Evolutionary conservation across 306 rosid species (phyloP).

Genomic region (Mimosa pudica): DNA sequence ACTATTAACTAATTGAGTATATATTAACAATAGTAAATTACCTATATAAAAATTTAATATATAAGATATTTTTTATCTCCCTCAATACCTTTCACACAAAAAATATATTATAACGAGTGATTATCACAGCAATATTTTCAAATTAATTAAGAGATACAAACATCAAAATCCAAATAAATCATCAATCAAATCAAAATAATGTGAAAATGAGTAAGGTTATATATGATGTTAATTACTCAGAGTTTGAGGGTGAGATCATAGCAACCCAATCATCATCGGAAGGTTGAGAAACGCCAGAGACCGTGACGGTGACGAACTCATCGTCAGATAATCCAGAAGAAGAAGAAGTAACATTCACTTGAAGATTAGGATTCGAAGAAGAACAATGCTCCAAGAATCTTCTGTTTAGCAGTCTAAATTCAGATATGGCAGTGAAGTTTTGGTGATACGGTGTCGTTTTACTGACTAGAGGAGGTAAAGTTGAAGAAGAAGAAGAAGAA

Average conservation of each 20-base stretch:
- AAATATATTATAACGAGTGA: no score
- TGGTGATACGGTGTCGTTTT: conserved; percentile 49
- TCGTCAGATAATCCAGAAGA: conserved; percentile 51
- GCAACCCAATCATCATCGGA: conserved; percentile 66
- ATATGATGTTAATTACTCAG: conserved; percentile 51
- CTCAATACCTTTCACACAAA: no score
- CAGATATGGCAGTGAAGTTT: conserved; percentile 67
- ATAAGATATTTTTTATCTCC: no score
- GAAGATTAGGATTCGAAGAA: conserved; percentile 32
- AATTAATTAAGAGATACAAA: neutral
- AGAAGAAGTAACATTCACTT: conserved; percentile 31
- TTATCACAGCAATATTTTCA: no score
- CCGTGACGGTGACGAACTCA: conserved; percentile 54
- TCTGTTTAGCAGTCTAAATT: conserved; percentile 67
- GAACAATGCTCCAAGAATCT: conserved; percentile 47
- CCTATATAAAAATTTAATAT: no score
- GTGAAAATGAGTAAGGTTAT: neutral
- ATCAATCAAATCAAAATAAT: neutral
- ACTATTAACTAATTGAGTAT: no score
- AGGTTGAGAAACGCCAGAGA: conserved; percentile 57
- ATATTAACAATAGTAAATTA: no score
- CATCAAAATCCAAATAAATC: neutral
- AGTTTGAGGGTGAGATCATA: conserved; percentile 77
- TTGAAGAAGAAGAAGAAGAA: conserved; percentile 1
- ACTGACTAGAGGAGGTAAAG: conserved; percentile 34